phyloP scores from a whole-genome alignment of 139 green algal species.

The Closterium sp. region DNA sequence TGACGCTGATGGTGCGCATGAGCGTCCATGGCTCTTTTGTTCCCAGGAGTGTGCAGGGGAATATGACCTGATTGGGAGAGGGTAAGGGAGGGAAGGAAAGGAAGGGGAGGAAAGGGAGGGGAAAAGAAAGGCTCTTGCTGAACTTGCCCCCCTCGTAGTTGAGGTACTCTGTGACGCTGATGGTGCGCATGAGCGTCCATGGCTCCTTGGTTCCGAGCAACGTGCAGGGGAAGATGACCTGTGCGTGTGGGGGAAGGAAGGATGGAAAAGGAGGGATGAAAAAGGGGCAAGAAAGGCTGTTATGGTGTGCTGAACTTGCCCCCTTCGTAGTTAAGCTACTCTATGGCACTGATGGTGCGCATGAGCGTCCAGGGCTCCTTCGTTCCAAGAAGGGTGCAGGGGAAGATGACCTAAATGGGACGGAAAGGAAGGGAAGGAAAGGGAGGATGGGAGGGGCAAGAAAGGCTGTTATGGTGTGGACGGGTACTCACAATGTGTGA shows the following conservation, averaged over 20 bases:
- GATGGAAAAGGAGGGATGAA: too few species aligned
- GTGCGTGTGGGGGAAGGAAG: neutral
- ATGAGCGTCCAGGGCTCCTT: too few species aligned
- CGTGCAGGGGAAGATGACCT: slow-evolving; percentile 6
- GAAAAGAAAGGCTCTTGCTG: neutral
- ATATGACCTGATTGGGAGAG: slow-evolving; percentile 56
- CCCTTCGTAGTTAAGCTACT: too few species aligned
- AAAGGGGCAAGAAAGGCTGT: neutral
- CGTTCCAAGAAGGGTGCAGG: neutral
- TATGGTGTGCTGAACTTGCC: too few species aligned
- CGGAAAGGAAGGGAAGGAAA: neutral
- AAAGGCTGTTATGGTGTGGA: neutral
- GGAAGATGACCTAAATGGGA: neutral
- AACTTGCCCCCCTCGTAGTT: too few species aligned
- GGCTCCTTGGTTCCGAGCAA: neutral
- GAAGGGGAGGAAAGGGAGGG: neutral
- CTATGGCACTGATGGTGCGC: neutral
- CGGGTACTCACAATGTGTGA: neutral
- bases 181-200: neutral
- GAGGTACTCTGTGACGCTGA: neutral
- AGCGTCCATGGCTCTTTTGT: slow-evolving; percentile 84
- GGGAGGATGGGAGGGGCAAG: neutral
- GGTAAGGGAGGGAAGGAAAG: neutral
- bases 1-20: slow-evolving; percentile 93
- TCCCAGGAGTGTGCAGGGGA: slow-evolving; percentile 85